Evolutionary conservation across 345 rosid genomes (phyloP).

Genomic region (Acer saccharum): DNA sequence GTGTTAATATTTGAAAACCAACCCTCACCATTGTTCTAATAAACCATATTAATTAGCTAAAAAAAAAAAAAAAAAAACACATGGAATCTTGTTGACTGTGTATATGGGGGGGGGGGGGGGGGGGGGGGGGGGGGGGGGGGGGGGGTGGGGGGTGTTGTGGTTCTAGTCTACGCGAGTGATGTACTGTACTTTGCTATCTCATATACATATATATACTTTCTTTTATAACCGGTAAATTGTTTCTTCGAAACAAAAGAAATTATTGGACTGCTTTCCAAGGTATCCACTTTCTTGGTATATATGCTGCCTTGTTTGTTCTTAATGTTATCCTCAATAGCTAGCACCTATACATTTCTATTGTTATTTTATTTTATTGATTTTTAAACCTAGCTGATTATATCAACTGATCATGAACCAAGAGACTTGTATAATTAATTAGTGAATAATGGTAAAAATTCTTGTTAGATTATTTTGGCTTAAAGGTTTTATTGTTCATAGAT

Average conservation of each 20-base stretch:
- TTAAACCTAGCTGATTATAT: background rate
- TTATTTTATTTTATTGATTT: background rate
- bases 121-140: too few species aligned
- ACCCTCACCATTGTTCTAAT: background rate
- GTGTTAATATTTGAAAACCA: slow-evolving; percentile 11
- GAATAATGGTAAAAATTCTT: background rate
- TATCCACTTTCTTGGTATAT: slow-evolving; percentile 14
- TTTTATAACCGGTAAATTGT: background rate
- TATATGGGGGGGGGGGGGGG: too few species aligned
- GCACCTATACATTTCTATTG: background rate
- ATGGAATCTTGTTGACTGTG: slow-evolving; percentile 1
- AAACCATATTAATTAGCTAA: background rate
- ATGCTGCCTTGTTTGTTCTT: background rate
- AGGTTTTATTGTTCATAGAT: background rate
- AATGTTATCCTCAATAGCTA: background rate
- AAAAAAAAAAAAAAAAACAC: background rate
- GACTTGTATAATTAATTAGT: background rate
- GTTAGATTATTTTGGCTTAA: background rate
- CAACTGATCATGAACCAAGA: background rate
- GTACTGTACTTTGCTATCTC: background rate
- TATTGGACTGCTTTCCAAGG: slow-evolving; percentile 9
- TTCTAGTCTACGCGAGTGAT: background rate
- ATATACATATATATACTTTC: background rate
- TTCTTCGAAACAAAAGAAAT: background rate
- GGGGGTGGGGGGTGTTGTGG: too few species aligned